A percentile compares a stretch with the other conserved stretches of the same genome.
Conservation (phyloP, 2,329 filamentous ascomycete species). For the Chaetomiaceae sp. region DNA sequence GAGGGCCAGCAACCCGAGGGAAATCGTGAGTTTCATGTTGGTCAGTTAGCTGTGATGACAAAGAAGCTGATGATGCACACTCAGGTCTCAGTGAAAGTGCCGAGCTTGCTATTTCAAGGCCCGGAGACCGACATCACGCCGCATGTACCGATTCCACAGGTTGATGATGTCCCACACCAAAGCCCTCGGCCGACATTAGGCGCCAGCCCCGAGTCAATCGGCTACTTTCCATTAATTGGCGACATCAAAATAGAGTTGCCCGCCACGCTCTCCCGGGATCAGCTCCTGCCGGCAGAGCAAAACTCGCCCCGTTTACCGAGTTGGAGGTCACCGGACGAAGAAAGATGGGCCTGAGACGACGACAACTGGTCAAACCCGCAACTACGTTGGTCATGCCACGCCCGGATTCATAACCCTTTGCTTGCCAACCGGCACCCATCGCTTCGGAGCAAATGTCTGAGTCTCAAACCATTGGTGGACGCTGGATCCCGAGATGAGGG, state of each 20-base stretch:
- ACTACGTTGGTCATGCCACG: no score
- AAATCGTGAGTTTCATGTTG: constrained; percentile 13
- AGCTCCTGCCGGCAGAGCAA: constrained; percentile 8
- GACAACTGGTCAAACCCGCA: no score
- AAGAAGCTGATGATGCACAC: no score
- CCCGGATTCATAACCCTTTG: no score
- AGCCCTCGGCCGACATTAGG: neutral
- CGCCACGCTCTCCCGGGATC: neutral
- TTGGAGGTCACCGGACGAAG: neutral
- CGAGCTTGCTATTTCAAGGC: constrained; percentile 8
- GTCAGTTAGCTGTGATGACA: no score
- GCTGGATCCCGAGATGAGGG: constrained; percentile 27
- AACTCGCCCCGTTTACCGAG: neutral
- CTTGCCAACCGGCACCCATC: neutral
- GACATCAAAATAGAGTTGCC: constrained; percentile 3
- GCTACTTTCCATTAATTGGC: constrained; percentile 13
- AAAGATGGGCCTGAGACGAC: no score
- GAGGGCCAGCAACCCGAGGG: constrained; percentile 22
- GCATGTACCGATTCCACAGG: constrained; percentile 6
- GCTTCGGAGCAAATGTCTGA: neutral
- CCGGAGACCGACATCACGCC: neutral
- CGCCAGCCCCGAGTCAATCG: constrained; percentile 7
- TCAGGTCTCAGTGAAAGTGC: neutral
- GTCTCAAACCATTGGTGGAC: neutral
- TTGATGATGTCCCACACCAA: constrained; percentile 9